Evolutionary conservation across 352 stramenopile species (phyloP), one percentile per base, ranked within the genome.

Genomic region (Lagenidium sp.): DNA sequence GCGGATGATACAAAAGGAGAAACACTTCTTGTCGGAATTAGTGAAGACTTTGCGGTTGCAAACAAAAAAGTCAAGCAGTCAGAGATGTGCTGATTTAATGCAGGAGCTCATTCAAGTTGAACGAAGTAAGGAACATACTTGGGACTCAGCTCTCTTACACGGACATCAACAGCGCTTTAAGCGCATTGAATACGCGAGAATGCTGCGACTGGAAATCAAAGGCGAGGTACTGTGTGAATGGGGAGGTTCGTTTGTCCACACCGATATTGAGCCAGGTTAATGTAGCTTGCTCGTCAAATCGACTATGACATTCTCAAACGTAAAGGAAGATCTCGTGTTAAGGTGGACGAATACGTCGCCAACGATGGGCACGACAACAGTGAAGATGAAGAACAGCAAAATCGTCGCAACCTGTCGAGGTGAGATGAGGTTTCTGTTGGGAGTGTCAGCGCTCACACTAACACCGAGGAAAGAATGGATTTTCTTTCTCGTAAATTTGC

Each of bases 21-120:
- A 69, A 2, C 73, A 88, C 26, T 66, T 86, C 25, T 53, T 88
- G 0, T 88, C 78, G 0, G 75, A 90, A 29, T 31, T 86, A 4
- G 62, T 88, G 8, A 88, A 88, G 40, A 86, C 66, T 2, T 53
- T 90, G 20, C 60, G 75, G 2, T 65, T 85, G 55, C 75, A 90
- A 42, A 56, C 67, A 0, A 79, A 82, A 40, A 62, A 77, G 28
- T 78, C 57, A 2, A 82, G 57, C 11, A 80, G 63, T 26, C 65
- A 86, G 29, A 48, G 78, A 12, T 65, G 54, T 3, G 70, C 65
- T 3, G 61, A 79, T 20, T 31, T 90, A 1, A 38, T 90, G 1
- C 48, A 84, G 39, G 78, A 88, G 42, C 59, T 90, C 1, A 63
- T 86, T 12, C 38, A 58, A 6, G 72, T 88, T 6, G 75, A 88